These are phyloP conservation scores for Colletotrichum liriopes DNA, from an alignment of 2,329 filamentous ascomycete species.

Conservation along the genomic window DNA sequence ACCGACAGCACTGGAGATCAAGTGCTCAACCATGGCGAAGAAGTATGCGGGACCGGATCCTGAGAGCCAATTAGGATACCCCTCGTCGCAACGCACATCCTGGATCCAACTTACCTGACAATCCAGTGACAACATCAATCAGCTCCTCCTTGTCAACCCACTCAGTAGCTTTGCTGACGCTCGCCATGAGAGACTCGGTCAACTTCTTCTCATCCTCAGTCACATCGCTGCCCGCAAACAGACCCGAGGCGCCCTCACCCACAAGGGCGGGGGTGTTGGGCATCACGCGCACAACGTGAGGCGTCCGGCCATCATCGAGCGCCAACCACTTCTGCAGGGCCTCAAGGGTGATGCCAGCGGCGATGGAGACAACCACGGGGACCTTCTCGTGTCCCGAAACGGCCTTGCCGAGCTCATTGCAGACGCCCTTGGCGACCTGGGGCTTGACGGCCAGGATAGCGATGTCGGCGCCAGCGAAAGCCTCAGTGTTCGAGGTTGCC, in stretches of 20 bases:
- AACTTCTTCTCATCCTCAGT: constrained; percentile 59
- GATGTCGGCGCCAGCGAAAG: constrained; percentile 60
- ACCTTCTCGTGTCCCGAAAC: constrained; percentile 53
- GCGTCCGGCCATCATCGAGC: constrained; percentile 54
- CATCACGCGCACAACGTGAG: constrained; percentile 67
- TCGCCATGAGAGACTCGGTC: constrained; percentile 59
- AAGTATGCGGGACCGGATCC: constrained; percentile 69
- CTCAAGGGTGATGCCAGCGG: constrained; percentile 63
- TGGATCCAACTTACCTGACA: constrained; percentile 58
- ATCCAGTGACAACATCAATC: constrained; percentile 65
- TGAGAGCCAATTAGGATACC: constrained; percentile 43
- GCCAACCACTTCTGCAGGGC: constrained; percentile 59
- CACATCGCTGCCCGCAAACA: constrained; percentile 62
- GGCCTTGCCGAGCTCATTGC: constrained; percentile 60
- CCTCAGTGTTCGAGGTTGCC: constrained; percentile 63
- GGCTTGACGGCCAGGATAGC: constrained; percentile 68
- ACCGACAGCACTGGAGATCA: constrained; percentile 60
- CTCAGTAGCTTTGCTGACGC: constrained; percentile 64
- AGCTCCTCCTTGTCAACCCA: constrained; percentile 66
- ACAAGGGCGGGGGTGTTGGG: constrained; percentile 67
- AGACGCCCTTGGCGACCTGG: constrained; percentile 63
- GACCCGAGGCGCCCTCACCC: constrained; percentile 65
- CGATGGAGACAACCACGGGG: constrained; percentile 65
- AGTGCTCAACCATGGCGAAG: constrained; percentile 68
- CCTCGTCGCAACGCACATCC: neutral